Evolutionary conservation across 176 grass and related monocot species (phyloP), one percentile per base, ranked within the genome.

Genomic region (Eragrostis curvula): DNA sequence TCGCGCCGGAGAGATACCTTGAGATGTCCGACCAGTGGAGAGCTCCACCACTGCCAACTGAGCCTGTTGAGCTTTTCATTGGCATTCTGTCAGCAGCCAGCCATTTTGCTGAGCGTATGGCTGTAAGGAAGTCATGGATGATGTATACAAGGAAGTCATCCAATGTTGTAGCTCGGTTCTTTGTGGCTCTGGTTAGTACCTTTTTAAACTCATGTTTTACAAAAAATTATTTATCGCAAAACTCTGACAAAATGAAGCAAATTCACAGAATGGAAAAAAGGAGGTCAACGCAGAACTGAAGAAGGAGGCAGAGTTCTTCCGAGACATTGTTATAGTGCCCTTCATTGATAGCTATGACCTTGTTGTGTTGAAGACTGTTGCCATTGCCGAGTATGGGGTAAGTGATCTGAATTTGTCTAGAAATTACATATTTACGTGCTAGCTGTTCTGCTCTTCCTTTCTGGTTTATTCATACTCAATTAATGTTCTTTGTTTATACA

Each of bases 291-390:
- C 77, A 79, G 88, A 93, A 39, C 68, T 98, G 60, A 95, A 90
- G 53, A 95, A 83, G 73, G 96, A 98, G 70, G 92, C 96, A 28
- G 90, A 93, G 53, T 98, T 98, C 86, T 98, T 98, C 61, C 79
- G 77, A 79, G 96, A 98, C 55, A 93, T 98, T 79, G 92, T 98
- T 59, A 86, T 98, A 75, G 96, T 95, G 13, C 92, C 96, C 84
- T 98, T 93, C 75, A 89, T 98, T 82, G 96, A 98, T 83, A 98
- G 84, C 70, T 98, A 98, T 86, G 96, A 98, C 56, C 92, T 98
- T 43, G 90, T 98, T 55, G 96, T 98, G 43, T 81, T 98, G 80
- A 98, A 98, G 85, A 98, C 96, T 32, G 78, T 98, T 84, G 96
- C 96, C 12, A 98, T 98, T 84, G 94, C 90, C 0, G 88, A 98